A percentile compares a stretch with the other conserved stretches of the same genome.
Evolutionary conservation across 139 green algal species (phyloP).

Genomic region (Tetradesmus lagerheimii): DNA sequence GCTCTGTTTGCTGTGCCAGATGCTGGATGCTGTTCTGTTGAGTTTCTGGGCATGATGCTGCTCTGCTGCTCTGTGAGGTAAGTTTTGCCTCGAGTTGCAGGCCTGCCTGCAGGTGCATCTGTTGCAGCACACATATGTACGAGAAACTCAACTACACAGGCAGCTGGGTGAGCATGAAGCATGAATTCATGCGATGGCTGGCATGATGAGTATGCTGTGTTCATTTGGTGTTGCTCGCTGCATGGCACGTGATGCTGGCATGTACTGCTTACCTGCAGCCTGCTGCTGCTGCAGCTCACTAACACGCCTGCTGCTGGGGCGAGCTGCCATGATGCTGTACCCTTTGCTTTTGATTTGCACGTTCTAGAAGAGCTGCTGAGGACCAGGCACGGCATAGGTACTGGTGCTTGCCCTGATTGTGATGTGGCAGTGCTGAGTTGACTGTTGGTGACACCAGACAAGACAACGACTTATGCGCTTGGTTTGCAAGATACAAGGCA

Average conservation of each 20-base stretch:
- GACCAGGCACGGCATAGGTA: background rate
- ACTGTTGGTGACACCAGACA: background rate
- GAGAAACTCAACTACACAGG: too few species aligned
- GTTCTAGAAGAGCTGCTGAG: too few species aligned
- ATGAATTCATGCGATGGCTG: too few species aligned
- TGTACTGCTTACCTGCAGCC: background rate
- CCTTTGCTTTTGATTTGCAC: too few species aligned
- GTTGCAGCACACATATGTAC: background rate
- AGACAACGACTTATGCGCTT: too few species aligned
- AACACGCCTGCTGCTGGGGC: background rate
- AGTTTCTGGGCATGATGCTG: background rate
- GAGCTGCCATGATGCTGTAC: background rate
- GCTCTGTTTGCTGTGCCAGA: background rate
- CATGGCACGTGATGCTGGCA: background rate
- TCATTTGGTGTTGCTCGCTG: background rate
- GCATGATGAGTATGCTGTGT: too few species aligned
- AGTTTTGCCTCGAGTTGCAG: background rate
- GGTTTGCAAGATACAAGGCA: too few species aligned
- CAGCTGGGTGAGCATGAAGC: too few species aligned
- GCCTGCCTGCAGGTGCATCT: background rate
- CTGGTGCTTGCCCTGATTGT: background rate
- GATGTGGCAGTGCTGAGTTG: background rate
- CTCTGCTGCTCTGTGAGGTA: background rate
- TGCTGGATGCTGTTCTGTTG: background rate
- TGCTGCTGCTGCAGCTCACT: background rate